Evolutionary conservation across 1,284 basidiomycete species (phyloP).

Genomic region (Salmacisia buchloeana): DNA sequence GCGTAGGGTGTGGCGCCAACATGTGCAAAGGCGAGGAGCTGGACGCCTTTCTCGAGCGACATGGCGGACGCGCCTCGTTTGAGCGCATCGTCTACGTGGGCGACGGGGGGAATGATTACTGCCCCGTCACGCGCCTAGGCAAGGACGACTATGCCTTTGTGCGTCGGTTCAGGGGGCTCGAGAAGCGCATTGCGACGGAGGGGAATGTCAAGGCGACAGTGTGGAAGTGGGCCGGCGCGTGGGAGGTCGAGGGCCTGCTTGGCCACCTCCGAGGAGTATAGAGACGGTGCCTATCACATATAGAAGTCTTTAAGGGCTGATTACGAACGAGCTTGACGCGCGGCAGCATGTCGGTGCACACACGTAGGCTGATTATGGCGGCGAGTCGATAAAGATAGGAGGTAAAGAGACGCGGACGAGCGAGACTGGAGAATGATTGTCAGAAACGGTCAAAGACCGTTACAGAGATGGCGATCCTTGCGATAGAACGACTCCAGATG

Average conservation of each 20-base stretch:
- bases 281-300: neutral
- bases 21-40: slow-evolving; percentile 99
- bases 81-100: slow-evolving; percentile 86
- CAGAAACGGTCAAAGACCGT: no score
- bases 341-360: no score
- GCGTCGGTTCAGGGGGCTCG: slow-evolving; percentile 39
- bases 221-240: slow-evolving; percentile 47
- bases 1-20: slow-evolving; percentile 84
- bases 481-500: no score
- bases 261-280: slow-evolving; percentile 10
- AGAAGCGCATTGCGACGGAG: slow-evolving; percentile 38
- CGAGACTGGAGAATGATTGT: no score
- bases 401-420: no score
- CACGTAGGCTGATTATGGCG: no score
- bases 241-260: slow-evolving; percentile 35
- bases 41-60: slow-evolving; percentile 67
- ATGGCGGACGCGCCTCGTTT: slow-evolving; percentile 60
- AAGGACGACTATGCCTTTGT: slow-evolving; percentile 43
- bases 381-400: no score
- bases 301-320: no score
- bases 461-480: no score
- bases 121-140: slow-evolving; percentile 71
- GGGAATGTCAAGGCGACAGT: slow-evolving; percentile 36
- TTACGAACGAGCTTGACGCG: no score
- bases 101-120: slow-evolving; percentile 93